phyloP scores from a whole-genome alignment of 2,329 filamentous ascomycete genomes.

The Trichoderma guizhouense region DNA sequence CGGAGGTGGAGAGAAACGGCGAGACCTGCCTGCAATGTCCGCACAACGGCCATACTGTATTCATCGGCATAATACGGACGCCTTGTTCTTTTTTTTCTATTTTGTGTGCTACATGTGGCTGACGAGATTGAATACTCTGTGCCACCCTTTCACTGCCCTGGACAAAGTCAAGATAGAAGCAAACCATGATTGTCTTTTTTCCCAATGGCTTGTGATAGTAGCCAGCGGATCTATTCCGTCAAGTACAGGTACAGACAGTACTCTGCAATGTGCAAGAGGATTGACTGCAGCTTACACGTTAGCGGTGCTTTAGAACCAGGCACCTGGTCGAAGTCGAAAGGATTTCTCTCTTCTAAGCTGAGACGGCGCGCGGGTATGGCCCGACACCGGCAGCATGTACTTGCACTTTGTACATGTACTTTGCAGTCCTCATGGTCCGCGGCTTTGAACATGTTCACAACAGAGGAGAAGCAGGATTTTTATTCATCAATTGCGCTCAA shows the following conservation, averaged over 20 bases:
- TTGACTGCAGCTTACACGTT: neutral
- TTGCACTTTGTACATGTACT: neutral
- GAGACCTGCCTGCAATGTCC: constrained; percentile 9
- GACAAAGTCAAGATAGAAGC: too few species aligned
- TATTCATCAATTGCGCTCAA: neutral
- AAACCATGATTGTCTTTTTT: neutral
- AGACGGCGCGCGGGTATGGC: constrained; percentile 11
- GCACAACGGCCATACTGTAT: neutral
- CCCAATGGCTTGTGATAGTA: neutral
- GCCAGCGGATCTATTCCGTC: neutral
- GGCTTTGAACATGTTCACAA: neutral
- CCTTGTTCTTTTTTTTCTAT: neutral
- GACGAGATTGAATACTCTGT: neutral
- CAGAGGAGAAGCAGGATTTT: neutral
- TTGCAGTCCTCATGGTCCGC: neutral
- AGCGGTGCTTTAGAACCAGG: neutral
- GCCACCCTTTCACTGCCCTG: too few species aligned
- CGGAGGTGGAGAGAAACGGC: neutral
- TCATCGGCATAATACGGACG: neutral
- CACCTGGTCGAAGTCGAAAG: neutral
- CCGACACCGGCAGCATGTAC: neutral
- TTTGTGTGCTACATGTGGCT: neutral
- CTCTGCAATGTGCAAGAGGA: neutral
- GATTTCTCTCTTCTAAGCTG: neutral
- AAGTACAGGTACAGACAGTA: neutral